Percentiles rank a stretch among this genome's conserved stretches.
Conservation (phyloP, 129 eudicot genomes). For the Deinandra increscens region DNA sequence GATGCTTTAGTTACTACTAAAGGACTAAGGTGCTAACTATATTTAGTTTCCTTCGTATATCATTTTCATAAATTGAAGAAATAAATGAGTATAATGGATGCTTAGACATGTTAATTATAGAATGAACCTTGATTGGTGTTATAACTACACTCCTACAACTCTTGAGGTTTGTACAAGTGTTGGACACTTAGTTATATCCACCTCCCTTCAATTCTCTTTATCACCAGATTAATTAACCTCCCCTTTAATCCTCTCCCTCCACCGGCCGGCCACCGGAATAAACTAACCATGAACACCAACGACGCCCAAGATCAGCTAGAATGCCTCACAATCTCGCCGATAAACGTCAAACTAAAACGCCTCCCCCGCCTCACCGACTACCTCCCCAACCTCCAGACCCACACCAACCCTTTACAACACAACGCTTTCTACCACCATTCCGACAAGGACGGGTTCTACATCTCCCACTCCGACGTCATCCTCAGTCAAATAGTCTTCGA, state of each 20-base stretch:
- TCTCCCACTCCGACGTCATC: constrained; percentile 52
- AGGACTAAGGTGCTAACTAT: no score
- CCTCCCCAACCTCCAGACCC: constrained; percentile 33
- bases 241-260: not conserved
- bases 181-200: not conserved
- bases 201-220: not conserved
- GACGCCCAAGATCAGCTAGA: constrained; percentile 19
- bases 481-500: constrained; percentile 58
- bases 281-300: constrained; percentile 11
- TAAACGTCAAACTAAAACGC: constrained; percentile 33
- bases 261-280: constrained; percentile 6
- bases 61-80: no score
- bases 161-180: constrained; percentile 5
- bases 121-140: not conserved
- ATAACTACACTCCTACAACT: constrained; percentile 12
- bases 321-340: constrained; percentile 31
- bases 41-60: no score
- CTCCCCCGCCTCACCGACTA: constrained; percentile 44
- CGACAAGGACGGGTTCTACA: constrained; percentile 46
- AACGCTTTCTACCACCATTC: constrained; percentile 52
- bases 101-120: not conserved
- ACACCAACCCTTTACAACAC: constrained; percentile 50
- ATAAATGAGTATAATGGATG: no score
- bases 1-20: no score
- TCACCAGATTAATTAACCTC: constrained; percentile 8